Percentiles rank a stretch among this genome's conserved stretches.
Evolutionary conservation across 805 yeast species (phyloP).

Genomic region (Saccharomycopsis sp.): DNA sequence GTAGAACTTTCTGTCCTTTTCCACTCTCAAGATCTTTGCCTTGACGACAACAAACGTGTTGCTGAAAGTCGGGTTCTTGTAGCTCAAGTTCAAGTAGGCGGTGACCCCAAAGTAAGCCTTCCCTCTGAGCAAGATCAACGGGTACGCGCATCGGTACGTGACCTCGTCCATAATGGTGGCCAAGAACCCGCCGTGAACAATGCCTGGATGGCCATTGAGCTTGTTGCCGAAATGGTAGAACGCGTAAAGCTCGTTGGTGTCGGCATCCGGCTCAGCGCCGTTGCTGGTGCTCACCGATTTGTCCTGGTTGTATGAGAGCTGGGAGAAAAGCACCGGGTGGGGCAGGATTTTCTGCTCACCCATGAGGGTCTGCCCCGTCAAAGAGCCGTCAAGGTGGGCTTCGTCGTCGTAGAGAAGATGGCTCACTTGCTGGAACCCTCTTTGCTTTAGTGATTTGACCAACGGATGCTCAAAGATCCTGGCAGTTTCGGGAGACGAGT

Average conservation of each 20-base stretch:
- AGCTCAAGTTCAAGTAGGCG: slow-evolving; percentile 9
- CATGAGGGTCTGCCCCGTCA: slow-evolving; percentile 7
- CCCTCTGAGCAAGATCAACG: slow-evolving; percentile 6
- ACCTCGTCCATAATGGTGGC: slow-evolving; percentile 41
- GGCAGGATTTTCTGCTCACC: neutral
- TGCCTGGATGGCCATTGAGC: slow-evolving; percentile 59
- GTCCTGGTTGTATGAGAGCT: neutral
- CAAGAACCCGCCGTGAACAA: slow-evolving; percentile 72
- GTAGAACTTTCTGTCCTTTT: slow-evolving; percentile 5
- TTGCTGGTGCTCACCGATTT: slow-evolving; percentile 28
- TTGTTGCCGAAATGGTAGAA: slow-evolving; percentile 64
- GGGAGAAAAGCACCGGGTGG: slow-evolving; percentile 7
- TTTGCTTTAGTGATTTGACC: neutral
- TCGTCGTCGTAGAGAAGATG: slow-evolving; percentile 5
- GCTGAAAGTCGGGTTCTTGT: slow-evolving; percentile 4
- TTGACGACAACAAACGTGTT: slow-evolving; percentile 8
- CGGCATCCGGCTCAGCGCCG: slow-evolving; percentile 22
- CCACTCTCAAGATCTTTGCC: slow-evolving; percentile 4
- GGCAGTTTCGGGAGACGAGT: slow-evolving; percentile 3
- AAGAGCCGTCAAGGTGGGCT: slow-evolving; percentile 1
- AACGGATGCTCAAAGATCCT: slow-evolving; percentile 4
- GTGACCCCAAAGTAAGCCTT: slow-evolving; percentile 9
- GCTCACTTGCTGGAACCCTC: slow-evolving; percentile 2
- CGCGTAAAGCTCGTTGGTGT: slow-evolving; percentile 42
- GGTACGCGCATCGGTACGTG: slow-evolving; percentile 8